Evolutionary conservation across 441 rosid genomes (phyloP), one percentile per base, ranked within the genome.

Genomic region (Bruguiera hainesii): DNA sequence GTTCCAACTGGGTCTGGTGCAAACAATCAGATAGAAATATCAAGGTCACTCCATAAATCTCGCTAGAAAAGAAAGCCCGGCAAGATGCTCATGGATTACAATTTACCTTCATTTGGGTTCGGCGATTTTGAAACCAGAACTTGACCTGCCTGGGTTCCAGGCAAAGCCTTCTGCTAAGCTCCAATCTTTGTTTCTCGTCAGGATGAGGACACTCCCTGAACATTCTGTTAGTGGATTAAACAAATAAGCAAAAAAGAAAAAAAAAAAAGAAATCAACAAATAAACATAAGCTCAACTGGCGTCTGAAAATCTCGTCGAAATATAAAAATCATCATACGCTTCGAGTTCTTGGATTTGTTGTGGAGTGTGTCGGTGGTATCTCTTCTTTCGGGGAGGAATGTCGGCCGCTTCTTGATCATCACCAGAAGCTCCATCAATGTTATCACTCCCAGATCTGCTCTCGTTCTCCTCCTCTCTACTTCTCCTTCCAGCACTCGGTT

Each of bases 131-230:
- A 65, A 95, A 95, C 99, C 99, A 95, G 80, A 92, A 92, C 71
- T 95, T 95, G 67, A 95, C 90, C 75, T 95, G 99, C 60, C 88
- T 85, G 58, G 89, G 85, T 69, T 95, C 96, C 72, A 95, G 78
- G 75, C 84, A 85, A 66, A 95, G 95, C 62, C 90, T 67, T 65
- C 68, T 88, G 72, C 98, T 89, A 5, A 95, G 97, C 70, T 95
- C 99, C 68, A 81, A 73, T 62, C 99, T 88, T 73, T 88, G 98
- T 63, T 90, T 90, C 77, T 95, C 99, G 62, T 90, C 97, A 5
- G 98, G 99, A 81, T 95, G 98, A 73, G 98, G 97, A 72, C 93
- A 90, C 88, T 90, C 97, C 78, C 90, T 90, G 67, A 92, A 95
- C 69, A 92, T 75, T 63, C 99, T 95, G 69, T 46, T 13, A 48